phyloP scores from a whole-genome alignment of 1,139 yeast species.

The Yamadazyma dendronema region DNA sequence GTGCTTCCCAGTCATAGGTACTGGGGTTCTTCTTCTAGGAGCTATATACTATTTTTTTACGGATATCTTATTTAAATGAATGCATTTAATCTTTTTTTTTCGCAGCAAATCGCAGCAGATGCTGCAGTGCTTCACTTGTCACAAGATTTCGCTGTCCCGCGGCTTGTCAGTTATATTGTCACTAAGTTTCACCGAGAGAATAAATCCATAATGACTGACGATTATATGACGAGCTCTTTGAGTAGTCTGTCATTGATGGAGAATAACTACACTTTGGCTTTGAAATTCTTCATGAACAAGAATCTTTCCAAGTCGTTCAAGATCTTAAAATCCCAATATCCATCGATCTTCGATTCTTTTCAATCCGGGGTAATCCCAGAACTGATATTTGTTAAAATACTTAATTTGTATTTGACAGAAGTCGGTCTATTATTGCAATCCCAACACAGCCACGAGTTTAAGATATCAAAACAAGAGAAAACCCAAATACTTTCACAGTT shows the following conservation, averaged over 20 bases:
- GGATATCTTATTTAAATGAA: background rate
- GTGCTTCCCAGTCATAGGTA: conserved; percentile 56
- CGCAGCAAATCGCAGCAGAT: too few relatives aligned
- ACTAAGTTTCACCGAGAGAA: background rate
- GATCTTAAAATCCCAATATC: conserved; percentile 25
- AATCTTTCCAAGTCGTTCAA: conserved; percentile 35
- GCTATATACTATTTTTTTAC: conserved; percentile 29
- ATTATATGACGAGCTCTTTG: conserved; percentile 6
- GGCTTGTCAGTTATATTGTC: too few relatives aligned
- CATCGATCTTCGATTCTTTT: conserved; percentile 21
- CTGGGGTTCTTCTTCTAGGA: conserved; percentile 47
- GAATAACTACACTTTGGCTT: conserved; percentile 30
- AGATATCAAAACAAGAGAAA: conserved; percentile 17
- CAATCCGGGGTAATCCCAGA: conserved; percentile 27
- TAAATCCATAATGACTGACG: background rate
- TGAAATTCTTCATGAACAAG: conserved; percentile 41
- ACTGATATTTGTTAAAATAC: conserved; percentile 31
- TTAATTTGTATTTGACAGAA: conserved; percentile 37
- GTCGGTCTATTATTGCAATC: conserved; percentile 30
- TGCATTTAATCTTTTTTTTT: too few relatives aligned
- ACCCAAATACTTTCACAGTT: conserved; percentile 17
- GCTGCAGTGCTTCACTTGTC: too few relatives aligned
- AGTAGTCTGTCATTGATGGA: conserved; percentile 14
- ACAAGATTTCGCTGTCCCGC: too few relatives aligned
- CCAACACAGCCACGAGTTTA: conserved; percentile 11